phyloP scores from a whole-genome alignment of 148 eudicot genomes.

The Bassia scoparia region DNA sequence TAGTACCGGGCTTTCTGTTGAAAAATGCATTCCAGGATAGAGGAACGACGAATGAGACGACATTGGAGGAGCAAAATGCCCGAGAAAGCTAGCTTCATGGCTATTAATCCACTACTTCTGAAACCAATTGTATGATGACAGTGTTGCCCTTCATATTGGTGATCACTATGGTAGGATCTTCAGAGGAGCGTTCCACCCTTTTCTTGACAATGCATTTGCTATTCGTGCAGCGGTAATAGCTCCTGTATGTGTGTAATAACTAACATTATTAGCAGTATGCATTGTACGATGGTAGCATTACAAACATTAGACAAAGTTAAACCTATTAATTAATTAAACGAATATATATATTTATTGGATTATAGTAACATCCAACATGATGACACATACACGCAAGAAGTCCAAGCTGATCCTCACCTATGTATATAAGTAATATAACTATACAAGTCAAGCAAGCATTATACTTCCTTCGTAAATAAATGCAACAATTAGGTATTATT shows the following conservation, averaged over 20 bases:
- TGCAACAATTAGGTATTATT: no score
- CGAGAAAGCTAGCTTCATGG: conserved; percentile 47
- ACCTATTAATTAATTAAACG: no score
- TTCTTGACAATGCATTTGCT: conserved; percentile 90
- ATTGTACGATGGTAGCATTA: no score
- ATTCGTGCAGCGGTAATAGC: conserved; percentile 92
- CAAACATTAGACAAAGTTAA: no score
- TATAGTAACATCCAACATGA: no score
- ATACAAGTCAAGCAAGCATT: no score
- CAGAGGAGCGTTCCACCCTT: conserved; percentile 81
- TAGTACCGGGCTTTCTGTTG: conserved; percentile 28
- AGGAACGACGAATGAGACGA: conserved; percentile 28
- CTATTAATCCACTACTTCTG: conserved; percentile 44
- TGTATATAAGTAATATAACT: no score
- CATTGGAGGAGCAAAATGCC: conserved; percentile 35
- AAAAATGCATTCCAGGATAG: conserved; percentile 33
- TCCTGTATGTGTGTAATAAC: conserved; percentile 45
- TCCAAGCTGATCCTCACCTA: background rate
- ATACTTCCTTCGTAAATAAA: no score
- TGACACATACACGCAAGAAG: no score
- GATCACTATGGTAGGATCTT: conserved; percentile 74
- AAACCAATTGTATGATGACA: conserved; percentile 81
- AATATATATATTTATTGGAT: no score
- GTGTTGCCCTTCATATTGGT: conserved; percentile 95
- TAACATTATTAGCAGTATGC: background rate